These are phyloP conservation scores for Pseudocercospora crystallina DNA, from an alignment of 2,329 filamentous ascomycete genomes.

Conservation along the genomic window DNA sequence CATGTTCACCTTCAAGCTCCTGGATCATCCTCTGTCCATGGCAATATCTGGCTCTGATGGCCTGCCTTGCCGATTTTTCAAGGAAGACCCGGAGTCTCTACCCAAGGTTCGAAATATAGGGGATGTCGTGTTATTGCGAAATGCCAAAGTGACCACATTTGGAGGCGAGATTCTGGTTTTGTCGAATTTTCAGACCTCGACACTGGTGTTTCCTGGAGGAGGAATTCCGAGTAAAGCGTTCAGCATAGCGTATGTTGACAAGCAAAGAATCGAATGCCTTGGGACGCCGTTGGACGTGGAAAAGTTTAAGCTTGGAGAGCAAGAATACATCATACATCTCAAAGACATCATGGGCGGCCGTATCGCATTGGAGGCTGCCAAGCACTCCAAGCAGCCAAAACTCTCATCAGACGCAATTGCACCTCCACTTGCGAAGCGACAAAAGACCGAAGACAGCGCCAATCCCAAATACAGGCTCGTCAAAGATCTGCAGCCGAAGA, in stretches of 20 bases:
- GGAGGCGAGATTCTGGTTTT: conserved; percentile 22
- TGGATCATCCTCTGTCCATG: conserved; percentile 34
- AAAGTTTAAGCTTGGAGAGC: conserved; percentile 29
- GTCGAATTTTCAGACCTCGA: conserved; percentile 26
- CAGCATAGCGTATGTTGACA: conserved; percentile 29
- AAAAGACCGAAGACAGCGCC: conserved; percentile 2
- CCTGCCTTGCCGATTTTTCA: conserved; percentile 61
- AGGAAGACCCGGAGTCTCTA: conserved; percentile 36
- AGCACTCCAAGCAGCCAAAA: background rate
- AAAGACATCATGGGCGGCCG: conserved; percentile 20
- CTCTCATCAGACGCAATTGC: background rate
- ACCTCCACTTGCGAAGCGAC: conserved; percentile 13
- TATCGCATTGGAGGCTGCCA: background rate
- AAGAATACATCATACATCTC: conserved; percentile 36
- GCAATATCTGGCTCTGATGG: conserved; percentile 20
- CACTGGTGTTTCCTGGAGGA: conserved; percentile 27
- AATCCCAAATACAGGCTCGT: conserved; percentile 62
- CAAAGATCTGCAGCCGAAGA: conserved; percentile 57
- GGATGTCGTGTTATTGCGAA: conserved; percentile 65
- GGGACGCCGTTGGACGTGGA: conserved; percentile 18
- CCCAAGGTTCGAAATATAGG: conserved; percentile 48
- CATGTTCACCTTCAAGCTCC: conserved; percentile 39
- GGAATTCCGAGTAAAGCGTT: conserved; percentile 31
- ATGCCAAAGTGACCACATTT: conserved; percentile 29
- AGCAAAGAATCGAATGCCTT: conserved; percentile 18